phyloP scores from a whole-genome alignment of 1,139 yeast genomes.

The Candida dubliniensis region DNA sequence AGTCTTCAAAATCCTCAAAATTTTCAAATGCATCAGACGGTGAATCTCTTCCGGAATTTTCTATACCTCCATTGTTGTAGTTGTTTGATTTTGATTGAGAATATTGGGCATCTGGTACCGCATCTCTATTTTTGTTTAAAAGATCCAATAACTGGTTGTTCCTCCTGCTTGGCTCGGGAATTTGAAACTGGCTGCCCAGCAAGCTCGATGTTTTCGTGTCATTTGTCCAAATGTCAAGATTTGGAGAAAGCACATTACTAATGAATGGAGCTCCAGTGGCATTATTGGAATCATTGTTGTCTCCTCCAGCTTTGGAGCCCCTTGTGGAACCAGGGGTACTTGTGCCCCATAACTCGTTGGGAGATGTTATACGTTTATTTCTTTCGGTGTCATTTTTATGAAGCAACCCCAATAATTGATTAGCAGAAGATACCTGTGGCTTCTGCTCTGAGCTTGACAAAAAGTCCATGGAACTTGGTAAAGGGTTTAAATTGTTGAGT shows the following conservation, averaged over 20 bases:
- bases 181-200: neutral
- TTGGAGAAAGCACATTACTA: conserved; percentile 1
- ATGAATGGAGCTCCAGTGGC: no score
- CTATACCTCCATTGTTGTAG: neutral
- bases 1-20: conserved; percentile 37
- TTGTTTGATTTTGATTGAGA: neutral
- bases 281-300: no score
- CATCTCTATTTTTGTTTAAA: conserved; percentile 3
- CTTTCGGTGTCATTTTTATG: conserved; percentile 12
- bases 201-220: neutral
- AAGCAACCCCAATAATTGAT: conserved; percentile 22
- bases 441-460: neutral
- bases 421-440: conserved; percentile 9
- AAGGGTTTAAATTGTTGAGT: neutral
- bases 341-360: conserved; percentile 5
- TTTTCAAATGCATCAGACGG: conserved; percentile 27
- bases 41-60: neutral
- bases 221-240: conserved; percentile 4
- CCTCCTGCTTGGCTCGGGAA: neutral
- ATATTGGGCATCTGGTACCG: neutral
- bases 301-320: no score
- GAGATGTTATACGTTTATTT: neutral
- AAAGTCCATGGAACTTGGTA: neutral
- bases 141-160: conserved; percentile 4
- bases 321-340: neutral